Conservation (phyloP, 495 filamentous ascomycete species). For the Penicillium robsamsonii region DNA sequence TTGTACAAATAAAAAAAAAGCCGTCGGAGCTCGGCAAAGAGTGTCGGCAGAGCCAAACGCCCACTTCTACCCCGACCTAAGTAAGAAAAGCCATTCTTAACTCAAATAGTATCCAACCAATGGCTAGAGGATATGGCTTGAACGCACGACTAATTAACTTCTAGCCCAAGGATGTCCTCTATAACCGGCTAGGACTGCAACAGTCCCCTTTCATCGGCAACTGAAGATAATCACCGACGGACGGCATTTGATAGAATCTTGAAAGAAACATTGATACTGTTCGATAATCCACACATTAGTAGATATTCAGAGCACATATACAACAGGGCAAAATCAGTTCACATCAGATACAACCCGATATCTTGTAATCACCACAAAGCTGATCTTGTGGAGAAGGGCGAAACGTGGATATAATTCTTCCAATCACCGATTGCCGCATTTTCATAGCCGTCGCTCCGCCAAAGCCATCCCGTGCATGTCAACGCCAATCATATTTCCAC, state of each 20-base stretch:
- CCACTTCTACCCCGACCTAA: background rate
- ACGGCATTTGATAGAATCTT: too few relatives aligned
- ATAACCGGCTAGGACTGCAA: too few relatives aligned
- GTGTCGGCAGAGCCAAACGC: background rate
- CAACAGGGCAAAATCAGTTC: background rate
- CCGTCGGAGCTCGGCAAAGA: background rate
- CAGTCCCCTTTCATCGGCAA: too few relatives aligned
- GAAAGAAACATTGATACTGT: too few relatives aligned
- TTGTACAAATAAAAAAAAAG: too few relatives aligned
- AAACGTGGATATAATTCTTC: conserved; percentile 5
- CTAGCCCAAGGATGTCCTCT: too few relatives aligned
- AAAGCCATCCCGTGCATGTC: background rate
- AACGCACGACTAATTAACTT: too few relatives aligned
- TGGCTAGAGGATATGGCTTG: background rate
- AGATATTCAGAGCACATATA: too few relatives aligned
- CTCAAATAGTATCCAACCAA: too few relatives aligned
- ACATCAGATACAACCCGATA: background rate
- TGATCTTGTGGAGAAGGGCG: background rate
- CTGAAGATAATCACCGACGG: too few relatives aligned
- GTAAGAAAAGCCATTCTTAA: too few relatives aligned
- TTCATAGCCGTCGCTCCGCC: background rate
- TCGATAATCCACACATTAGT: too few relatives aligned
- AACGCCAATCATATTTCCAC: conserved; percentile 6
- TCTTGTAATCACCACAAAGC: background rate
- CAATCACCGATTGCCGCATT: background rate